phyloP scores from a whole-genome alignment of 768 basidiomycete genomes.

The Tricholoma terreum region DNA sequence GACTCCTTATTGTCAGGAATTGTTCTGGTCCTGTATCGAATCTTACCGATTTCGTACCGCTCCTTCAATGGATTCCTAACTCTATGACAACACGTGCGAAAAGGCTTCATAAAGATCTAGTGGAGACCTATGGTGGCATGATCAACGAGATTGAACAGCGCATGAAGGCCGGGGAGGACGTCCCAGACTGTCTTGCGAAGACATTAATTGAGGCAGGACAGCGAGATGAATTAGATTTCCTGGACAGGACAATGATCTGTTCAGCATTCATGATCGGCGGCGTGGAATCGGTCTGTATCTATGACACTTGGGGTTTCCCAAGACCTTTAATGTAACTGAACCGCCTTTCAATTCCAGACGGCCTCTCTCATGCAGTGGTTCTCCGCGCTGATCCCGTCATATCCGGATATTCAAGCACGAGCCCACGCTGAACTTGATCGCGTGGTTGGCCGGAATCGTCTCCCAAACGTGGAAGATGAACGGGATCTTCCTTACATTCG shows the following conservation, averaged over 20 bases:
- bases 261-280: constrained; percentile 44
- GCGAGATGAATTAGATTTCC: constrained; percentile 33
- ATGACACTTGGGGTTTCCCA: background rate
- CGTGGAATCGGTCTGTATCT: constrained; percentile 36
- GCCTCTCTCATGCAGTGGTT: constrained; percentile 17
- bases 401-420: constrained; percentile 16
- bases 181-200: constrained; percentile 45
- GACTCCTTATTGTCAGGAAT: constrained; percentile 26
- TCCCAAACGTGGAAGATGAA: constrained; percentile 16
- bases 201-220: constrained; percentile 31
- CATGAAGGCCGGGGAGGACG: constrained; percentile 32
- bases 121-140: constrained; percentile 38
- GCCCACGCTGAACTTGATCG: constrained; percentile 20
- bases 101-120: constrained; percentile 36
- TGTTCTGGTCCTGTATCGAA: constrained; percentile 44
- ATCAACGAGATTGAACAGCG: constrained; percentile 34
- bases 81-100: constrained; percentile 34
- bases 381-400: constrained; percentile 9
- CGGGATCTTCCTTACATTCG: constrained; percentile 15
- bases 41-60: constrained; percentile 40
- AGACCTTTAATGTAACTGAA: background rate
- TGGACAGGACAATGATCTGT: constrained; percentile 40
- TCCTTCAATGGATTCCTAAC: constrained; percentile 40
- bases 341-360: background rate
- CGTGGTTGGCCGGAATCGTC: constrained; percentile 17